Evolutionary conservation across 2,329 filamentous ascomycete species (phyloP).

Genomic region (Xylaria sp.): DNA sequence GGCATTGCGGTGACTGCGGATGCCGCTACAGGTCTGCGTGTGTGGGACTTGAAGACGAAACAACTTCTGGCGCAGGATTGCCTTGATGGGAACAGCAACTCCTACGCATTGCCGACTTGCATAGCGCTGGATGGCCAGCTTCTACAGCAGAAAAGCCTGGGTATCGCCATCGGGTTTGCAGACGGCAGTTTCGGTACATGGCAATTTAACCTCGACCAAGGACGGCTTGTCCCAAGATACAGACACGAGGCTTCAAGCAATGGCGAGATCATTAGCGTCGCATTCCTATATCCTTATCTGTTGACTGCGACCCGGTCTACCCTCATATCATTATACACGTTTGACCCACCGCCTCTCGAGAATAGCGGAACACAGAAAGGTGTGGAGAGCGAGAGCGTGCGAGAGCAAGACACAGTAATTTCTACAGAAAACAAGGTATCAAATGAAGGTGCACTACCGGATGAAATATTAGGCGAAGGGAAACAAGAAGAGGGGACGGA

Average conservation of each 20-base stretch:
- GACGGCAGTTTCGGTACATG: conserved; percentile 80
- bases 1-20: conserved; percentile 84
- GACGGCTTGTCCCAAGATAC: conserved; percentile 62
- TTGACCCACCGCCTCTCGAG: conserved; percentile 53
- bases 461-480: not conserved
- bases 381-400: conserved; percentile 16
- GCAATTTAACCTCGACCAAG: conserved; percentile 61
- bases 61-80: conserved; percentile 64
- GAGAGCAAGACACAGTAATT: conserved; percentile 9
- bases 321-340: conserved; percentile 79
- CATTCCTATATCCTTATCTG: conserved; percentile 79
- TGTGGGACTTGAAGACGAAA: conserved; percentile 78
- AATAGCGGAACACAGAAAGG: conserved; percentile 23
- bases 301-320: conserved; percentile 81
- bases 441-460: conserved; percentile 12
- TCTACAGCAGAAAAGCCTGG: conserved; percentile 58
- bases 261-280: conserved; percentile 75
- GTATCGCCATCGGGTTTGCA: conserved; percentile 75
- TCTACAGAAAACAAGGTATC: not conserved
- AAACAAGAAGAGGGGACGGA: not conserved
- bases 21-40: conserved; percentile 73
- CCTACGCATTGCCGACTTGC: conserved; percentile 63
- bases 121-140: conserved; percentile 71
- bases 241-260: conserved; percentile 70
- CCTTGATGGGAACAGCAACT: conserved; percentile 48